These are phyloP conservation scores for Oryza officinalis DNA, from an alignment of 176 grass and related monocot genomes.

Conservation along the genomic window DNA sequence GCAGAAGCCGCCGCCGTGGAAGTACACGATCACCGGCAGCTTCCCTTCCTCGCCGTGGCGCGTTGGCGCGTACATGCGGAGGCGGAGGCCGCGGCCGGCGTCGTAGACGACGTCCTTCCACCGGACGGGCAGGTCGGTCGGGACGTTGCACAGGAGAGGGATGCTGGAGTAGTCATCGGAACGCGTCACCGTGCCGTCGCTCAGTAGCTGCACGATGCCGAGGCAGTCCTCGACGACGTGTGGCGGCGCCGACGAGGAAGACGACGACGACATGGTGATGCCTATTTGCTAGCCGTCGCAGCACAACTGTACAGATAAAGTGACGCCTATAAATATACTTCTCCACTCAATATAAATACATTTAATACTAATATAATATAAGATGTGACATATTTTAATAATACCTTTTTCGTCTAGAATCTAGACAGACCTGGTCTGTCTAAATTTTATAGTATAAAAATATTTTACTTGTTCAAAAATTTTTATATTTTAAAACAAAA, in stretches of 20 bases:
- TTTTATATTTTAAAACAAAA: no score
- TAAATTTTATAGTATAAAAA: no score
- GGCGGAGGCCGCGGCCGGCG: conserved; percentile 14
- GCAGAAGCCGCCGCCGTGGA: conserved; percentile 56
- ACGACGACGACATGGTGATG: background rate
- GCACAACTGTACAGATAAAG: no score
- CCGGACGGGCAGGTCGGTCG: conserved; percentile 34
- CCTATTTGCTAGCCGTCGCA: no score
- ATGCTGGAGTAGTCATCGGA: conserved; percentile 12
- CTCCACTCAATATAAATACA: no score
- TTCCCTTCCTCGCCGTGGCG: background rate
- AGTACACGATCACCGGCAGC: conserved; percentile 50
- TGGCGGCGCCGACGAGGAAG: conserved; percentile 9
- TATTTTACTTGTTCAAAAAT: no score
- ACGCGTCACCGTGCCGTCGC: conserved; percentile 51
- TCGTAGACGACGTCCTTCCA: conserved; percentile 63
- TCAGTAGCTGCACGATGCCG: conserved; percentile 52
- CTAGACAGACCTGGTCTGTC: no score
- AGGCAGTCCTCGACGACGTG: conserved; percentile 54
- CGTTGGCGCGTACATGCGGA: conserved; percentile 48
- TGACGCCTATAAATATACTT: no score
- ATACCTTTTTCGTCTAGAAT: no score
- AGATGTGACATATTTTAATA: no score
- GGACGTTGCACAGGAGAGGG: background rate
- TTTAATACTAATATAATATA: no score